Evolutionary conservation across 2,329 filamentous ascomycete species (phyloP), one percentile per base, ranked within the genome.

Genomic region (Aspergillus calidoustus): DNA sequence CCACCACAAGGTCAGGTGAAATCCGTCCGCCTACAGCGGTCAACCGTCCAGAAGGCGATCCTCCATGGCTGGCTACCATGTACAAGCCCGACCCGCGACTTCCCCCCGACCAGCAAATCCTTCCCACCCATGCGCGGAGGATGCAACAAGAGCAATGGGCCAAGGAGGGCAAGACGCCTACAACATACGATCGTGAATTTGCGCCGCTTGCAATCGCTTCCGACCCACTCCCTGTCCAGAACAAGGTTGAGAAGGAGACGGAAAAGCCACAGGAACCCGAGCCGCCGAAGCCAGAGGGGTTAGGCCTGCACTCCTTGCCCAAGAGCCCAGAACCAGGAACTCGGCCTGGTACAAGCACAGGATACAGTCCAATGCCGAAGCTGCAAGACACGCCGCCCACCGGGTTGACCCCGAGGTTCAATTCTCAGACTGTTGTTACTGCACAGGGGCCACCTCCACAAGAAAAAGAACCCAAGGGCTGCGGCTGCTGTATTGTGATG

Each of bases 131-230:
- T 65, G 95, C 95, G 13, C 92, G 90, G 71, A 86, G 92, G 59
- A 84, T 98, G 76, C 91, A 95, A 76, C 94, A 97, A 79, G 93
- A 97, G 76, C 91, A 94, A 76, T 97, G 93, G 93, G 93, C 96
- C 77, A 91, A 89, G 69, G 92, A 97, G 76, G 93, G 93, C 65
- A 92, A 91, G 66, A 91, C 92, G 65, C 92, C 92, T 3, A 91
- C 87, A 62, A 84, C 90, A 28, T 97, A 97, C 74, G 93, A 97
- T 78, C 91, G 88, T 65, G 89, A 96, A 62, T 95, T 97, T 79
- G 88, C 91, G 19, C 89, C 93, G 6, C 81, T 98, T 64, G 95
- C 78, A 43, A 74, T 81, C 34, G 74, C 76, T 15, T 70, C 74
- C 3, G 72, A 79, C 34, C 68, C 69, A n/a, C 65, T 66, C 11